A percentile compares a stretch with the other conserved stretches of the same genome.
phyloP scores from a whole-genome alignment of 805 yeast species.

The Limtongia smithiae region DNA sequence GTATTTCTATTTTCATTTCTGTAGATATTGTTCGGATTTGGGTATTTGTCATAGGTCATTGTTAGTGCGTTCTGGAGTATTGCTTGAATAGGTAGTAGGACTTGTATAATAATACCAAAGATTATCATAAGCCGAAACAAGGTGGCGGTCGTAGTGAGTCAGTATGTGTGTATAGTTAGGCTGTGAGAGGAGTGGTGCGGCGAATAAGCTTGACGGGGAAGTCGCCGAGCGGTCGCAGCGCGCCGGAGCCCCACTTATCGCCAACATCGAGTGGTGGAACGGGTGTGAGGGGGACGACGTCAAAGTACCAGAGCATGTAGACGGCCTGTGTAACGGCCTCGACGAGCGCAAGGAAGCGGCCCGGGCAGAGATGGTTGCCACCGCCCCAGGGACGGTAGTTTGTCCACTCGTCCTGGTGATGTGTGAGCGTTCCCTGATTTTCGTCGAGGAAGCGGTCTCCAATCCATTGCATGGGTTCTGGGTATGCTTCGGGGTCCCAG shows the following conservation, averaged over 20 bases:
- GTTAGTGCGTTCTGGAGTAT: no score
- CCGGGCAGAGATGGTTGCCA: constrained; percentile 22
- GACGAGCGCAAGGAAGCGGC: constrained; percentile 14
- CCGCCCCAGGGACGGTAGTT: constrained; percentile 15
- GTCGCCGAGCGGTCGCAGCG: constrained; percentile 1
- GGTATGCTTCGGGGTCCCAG: constrained; percentile 22
- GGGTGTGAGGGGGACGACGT: constrained; percentile 7
- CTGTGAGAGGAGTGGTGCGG: not conserved
- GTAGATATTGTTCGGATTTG: no score
- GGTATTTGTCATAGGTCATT: no score
- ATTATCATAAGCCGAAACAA: no score
- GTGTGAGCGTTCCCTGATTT: constrained; percentile 1
- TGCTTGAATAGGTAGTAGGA: no score
- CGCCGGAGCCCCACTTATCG: constrained; percentile 15
- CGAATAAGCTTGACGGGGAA: constrained; percentile 7
- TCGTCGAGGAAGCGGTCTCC: constrained; percentile 16
- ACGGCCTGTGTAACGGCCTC: constrained; percentile 22
- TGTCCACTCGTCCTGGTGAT: constrained; percentile 5
- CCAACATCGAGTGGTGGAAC: constrained; percentile 5
- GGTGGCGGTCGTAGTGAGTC: no score
- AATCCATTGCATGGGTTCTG: constrained; percentile 24
- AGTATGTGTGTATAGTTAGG: no score
- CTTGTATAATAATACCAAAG: no score
- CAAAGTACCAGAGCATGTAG: constrained; percentile 21
- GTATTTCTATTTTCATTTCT: no score